Evolutionary conservation across 73 alveolate species (phyloP), one percentile per base, ranked within the genome.

Genomic region (Halteria grandinella): DNA sequence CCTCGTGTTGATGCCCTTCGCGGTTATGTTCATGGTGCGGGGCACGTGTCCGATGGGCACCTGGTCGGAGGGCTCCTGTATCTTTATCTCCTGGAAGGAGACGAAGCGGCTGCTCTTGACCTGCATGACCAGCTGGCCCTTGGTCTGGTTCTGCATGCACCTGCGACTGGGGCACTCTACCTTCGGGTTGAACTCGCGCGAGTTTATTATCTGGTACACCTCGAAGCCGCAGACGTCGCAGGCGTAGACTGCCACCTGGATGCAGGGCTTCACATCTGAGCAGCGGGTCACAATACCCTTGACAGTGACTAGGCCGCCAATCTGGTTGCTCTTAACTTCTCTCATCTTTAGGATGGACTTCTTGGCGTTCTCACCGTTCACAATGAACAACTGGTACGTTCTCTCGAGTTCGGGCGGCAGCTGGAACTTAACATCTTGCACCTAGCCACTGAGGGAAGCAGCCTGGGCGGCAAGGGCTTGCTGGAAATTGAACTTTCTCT

Each of bases 211-310:
- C 55, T 92, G 90, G 76, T 93, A 94, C 24, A 86, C 93, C 66
- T 94, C 99, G 83, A 72, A 75, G 27, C 99, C 99, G 76, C 99
- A 94, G 28, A 93, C 92, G 76, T 94, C 99, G 84, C 99, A 95
- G 18, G 91, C 85, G 77, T 88, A 94, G 15, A 93, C 93, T 0
- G 96, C 99, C 34, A 94, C 98, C 79, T 81, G 69, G 36, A 91
- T 87, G 64, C 88, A 79, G 0, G 99, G 99, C 73, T 90, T 95
- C 12, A 95, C 97, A 69, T 95, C 98, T 33, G 97, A 72, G 27
- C 87, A 86, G 80, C 96, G 94, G n/a, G 96, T 93, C 17, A 95
- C 99, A 60, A 95, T 94, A 21, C 98, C 99, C 73, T 75, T 89
- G 57, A 95, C 72, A 10, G 95, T 59, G 12, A 87, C 91, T 52